Evolutionary conservation across 306 rosid genomes (phyloP).

Genomic region (Cyamopsis tetragonoloba): DNA sequence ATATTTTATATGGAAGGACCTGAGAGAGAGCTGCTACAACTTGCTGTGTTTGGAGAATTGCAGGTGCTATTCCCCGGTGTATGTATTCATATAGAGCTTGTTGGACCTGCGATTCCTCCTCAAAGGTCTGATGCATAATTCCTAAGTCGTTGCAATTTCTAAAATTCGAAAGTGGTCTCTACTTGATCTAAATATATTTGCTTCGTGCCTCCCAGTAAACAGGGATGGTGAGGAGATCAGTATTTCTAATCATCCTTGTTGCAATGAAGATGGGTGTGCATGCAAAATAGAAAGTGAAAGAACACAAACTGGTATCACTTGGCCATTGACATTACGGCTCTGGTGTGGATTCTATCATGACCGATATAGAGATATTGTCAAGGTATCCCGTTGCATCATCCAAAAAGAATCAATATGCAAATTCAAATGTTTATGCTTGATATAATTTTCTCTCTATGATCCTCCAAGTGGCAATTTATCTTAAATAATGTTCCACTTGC

Average conservation of each 20-base stretch:
- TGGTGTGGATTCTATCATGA: conserved; percentile 81
- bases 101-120: conserved; percentile 81
- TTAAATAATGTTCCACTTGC: not conserved
- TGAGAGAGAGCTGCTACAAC: conserved; percentile 87
- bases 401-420: not conserved
- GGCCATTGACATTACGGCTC: conserved; percentile 59
- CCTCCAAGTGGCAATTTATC: not conserved
- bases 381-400: conserved; percentile 37
- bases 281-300: conserved; percentile 56
- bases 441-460: conserved; percentile 1
- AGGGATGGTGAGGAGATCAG: conserved; percentile 75
- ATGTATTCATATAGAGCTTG: conserved; percentile 54
- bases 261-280: conserved; percentile 49
- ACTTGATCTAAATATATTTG: conserved; percentile 21
- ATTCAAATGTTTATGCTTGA: not conserved
- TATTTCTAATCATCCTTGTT: conserved; percentile 48
- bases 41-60: conserved; percentile 69
- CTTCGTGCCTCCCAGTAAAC: conserved; percentile 33
- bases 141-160: not conserved
- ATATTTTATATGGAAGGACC: conserved; percentile 56
- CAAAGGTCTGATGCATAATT: conserved; percentile 52
- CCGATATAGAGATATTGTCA: conserved; percentile 51
- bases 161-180: not conserved
- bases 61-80: conserved; percentile 71
- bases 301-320: conserved; percentile 21